Conservation (phyloP, 306 rosid species). For the Cucumis cinereus region DNA sequence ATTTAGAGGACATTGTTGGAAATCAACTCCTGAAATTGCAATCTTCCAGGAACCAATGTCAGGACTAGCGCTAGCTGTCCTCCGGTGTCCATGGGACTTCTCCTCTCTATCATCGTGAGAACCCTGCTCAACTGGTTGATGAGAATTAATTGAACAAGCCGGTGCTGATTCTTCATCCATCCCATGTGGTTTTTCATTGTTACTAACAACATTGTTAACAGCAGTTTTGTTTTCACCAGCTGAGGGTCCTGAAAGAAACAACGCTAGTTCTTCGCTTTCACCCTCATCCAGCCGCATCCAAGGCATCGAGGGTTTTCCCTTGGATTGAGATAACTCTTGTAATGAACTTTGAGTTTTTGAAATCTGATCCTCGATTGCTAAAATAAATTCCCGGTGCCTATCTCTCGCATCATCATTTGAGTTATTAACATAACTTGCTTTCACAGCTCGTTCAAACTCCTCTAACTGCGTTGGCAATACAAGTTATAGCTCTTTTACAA, state of each 20-base stretch:
- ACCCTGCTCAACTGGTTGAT: constrained; percentile 23
- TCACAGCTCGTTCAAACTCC: constrained; percentile 65
- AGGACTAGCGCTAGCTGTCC: constrained; percentile 85
- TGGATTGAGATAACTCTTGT: constrained; percentile 31
- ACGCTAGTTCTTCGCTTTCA: constrained; percentile 67
- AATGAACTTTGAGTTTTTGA: constrained; percentile 39
- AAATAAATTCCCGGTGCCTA: constrained; percentile 60
- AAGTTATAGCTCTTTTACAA: neutral
- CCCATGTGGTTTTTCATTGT: constrained; percentile 21
- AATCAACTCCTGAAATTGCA: constrained; percentile 42
- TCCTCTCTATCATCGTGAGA: constrained; percentile 25
- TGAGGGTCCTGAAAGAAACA: constrained; percentile 58
- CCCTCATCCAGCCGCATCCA: constrained; percentile 82
- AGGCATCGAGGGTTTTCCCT: constrained; percentile 41
- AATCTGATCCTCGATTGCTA: constrained; percentile 50
- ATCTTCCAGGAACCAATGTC: constrained; percentile 77
- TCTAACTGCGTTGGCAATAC: constrained; percentile 56
- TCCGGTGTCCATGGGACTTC: constrained; percentile 60
- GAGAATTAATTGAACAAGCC: constrained; percentile 21
- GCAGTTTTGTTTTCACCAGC: constrained; percentile 12
- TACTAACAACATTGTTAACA: constrained; percentile 12
- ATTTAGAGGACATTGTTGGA: constrained; percentile 20
- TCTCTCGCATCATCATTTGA: constrained; percentile 44
- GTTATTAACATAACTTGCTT: constrained; percentile 46
- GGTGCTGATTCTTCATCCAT: constrained; percentile 17